Evolutionary conservation across 345 rosid species (phyloP), one percentile per base, ranked within the genome.

Genomic region (Carallia pectinifolia): DNA sequence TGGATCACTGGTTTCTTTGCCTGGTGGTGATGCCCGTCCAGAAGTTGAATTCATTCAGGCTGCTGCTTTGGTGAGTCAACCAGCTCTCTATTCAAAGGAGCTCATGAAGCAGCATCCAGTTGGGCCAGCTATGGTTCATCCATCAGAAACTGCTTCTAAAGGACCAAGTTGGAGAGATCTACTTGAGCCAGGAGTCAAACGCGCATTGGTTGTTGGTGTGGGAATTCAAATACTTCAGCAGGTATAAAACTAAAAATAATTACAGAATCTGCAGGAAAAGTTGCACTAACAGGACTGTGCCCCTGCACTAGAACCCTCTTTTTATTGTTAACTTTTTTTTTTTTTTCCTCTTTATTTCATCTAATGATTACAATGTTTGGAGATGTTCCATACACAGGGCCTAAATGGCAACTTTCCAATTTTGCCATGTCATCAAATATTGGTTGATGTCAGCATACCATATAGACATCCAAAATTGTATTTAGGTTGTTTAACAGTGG

Each of bases 171-270:
- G 97, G 99, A 82, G 71, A 55, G 96, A 92, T 71, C 92, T 92
- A n/a, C 83, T 84, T 64, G 98, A 89, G 77, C 98, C 98, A 10
- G 98, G 98, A 59, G 99, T 95, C 58, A 90, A 85, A 84, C 96
- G 85, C 75, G 98, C 99, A 53, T 80, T 95, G 70, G 53, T 80
- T 62, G 89, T 92, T 23, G 99, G 99, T 23, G 82, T 92, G 3
- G 97, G 98, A 7, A 75, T 95, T 77, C 99, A 95, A 76, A 81
- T 95, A 74, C 98, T 95, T 81, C 99, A 95, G 83, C 99, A 92
- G 99, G 98, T 95, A 86, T 77, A 64, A 68, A 27, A 81, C 89
- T 2, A 93, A 97, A 10, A 76, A 12, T 12, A 16, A 8, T 53
- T 44, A 52, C 56, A 55, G 10, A 55, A 23, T 55, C 59, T 3